Percentiles rank a stretch among this genome's conserved stretches.
These are phyloP conservation scores for Diaporthe eres DNA, from an alignment of 2,329 filamentous ascomycete genomes.

Conservation along the genomic window DNA sequence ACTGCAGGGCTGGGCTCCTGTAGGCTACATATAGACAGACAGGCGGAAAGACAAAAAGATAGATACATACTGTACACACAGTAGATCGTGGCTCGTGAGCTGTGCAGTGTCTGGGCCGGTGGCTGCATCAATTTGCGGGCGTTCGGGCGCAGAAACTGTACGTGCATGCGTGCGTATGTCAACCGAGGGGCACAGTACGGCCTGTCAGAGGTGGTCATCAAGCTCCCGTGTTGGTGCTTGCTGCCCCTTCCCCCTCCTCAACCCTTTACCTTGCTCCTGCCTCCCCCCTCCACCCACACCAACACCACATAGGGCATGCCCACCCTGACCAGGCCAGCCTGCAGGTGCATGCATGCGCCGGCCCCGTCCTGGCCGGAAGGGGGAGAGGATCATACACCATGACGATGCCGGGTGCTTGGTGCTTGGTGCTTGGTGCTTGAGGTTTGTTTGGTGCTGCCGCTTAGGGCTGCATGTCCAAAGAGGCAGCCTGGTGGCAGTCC, in stretches of 20 bases:
- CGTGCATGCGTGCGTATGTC: background rate
- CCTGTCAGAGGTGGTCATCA: constrained; percentile 8
- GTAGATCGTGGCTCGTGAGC: background rate
- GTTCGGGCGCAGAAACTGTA: background rate
- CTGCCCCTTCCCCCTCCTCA: background rate
- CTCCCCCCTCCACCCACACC: background rate
- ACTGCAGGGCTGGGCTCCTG: constrained; percentile 16
- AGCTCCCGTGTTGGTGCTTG: background rate
- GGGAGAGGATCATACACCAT: constrained; percentile 9
- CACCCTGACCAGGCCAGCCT: constrained; percentile 17
- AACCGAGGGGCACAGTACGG: background rate
- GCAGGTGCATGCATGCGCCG: constrained; percentile 12
- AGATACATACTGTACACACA: background rate
- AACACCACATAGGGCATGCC: background rate
- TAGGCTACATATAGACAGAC: background rate
- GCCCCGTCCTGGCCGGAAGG: background rate
- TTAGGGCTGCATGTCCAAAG: background rate
- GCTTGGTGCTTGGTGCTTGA: constrained; percentile 1
- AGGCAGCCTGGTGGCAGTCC: constrained; percentile 8
- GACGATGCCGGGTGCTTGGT: constrained; percentile 16
- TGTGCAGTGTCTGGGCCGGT: constrained; percentile 9
- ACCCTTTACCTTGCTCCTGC: background rate
- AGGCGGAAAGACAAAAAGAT: background rate
- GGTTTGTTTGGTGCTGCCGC: background rate
- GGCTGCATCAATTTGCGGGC: constrained; percentile 20